Evolutionary conservation across 306 rosid species (phyloP).

Genomic region (Neltuma alba): DNA sequence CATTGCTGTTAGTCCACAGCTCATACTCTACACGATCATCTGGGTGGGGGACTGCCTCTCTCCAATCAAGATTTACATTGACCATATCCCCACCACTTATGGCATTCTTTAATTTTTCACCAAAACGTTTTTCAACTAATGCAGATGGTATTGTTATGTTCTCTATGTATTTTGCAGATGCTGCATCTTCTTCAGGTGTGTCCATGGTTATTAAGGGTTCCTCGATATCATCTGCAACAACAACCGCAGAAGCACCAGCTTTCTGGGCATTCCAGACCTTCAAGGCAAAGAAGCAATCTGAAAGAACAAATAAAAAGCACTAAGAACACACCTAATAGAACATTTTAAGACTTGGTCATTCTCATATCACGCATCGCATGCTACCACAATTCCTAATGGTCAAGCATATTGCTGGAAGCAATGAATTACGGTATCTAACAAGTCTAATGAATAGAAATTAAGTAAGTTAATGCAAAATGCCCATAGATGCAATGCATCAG

Average conservation of each 20-base stretch:
- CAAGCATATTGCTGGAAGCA: background rate
- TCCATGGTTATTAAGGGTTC: slow-evolving; percentile 80
- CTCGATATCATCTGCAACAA: slow-evolving; percentile 75
- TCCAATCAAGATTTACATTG: slow-evolving; percentile 85
- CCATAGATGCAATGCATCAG: background rate
- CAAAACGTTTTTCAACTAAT: slow-evolving; percentile 75
- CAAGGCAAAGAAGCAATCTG: slow-evolving; percentile 90
- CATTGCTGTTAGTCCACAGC: slow-evolving; percentile 88
- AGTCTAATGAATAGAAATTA: background rate
- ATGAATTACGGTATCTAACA: background rate
- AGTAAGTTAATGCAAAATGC: background rate
- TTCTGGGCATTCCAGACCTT: slow-evolving; percentile 88
- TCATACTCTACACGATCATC: slow-evolving; percentile 92
- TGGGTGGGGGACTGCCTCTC: slow-evolving; percentile 91
- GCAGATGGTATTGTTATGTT: slow-evolving; percentile 90
- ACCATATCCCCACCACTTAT: slow-evolving; percentile 74
- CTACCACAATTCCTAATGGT: background rate
- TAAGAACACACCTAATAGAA: slow-evolving; percentile 17
- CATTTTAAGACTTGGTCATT: background rate
- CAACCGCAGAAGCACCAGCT: slow-evolving; percentile 93
- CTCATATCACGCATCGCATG: background rate
- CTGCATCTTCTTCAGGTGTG: slow-evolving; percentile 68
- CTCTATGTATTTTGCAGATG: slow-evolving; percentile 71
- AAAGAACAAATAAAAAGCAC: slow-evolving; percentile 19
- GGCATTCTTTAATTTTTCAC: slow-evolving; percentile 64